Percentiles rank a stretch among this genome's conserved stretches.
phyloP scores from a whole-genome alignment of 2,329 filamentous ascomycete species.

The Claviceps paspali region DNA sequence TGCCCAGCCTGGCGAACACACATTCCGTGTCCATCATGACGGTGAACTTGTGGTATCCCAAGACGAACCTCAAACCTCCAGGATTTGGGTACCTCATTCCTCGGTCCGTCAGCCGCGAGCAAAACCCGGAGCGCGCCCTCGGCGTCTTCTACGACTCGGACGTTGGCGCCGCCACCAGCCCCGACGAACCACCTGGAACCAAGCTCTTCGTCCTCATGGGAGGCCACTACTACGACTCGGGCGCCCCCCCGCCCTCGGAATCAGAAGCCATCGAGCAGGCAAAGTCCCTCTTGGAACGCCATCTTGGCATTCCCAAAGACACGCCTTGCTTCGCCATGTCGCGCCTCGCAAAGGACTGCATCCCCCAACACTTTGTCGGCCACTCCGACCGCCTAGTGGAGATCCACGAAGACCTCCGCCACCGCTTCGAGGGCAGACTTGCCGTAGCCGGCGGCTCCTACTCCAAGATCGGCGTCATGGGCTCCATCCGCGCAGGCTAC shows the following conservation, averaged over 20 bases:
- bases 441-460: slow-evolving; percentile 47
- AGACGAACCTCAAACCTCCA: slow-evolving; percentile 43
- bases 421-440: slow-evolving; percentile 45
- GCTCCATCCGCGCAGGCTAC: slow-evolving; percentile 31
- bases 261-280: slow-evolving; percentile 57
- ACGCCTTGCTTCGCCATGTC: slow-evolving; percentile 46
- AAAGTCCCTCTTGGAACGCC: slow-evolving; percentile 50
- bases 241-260: slow-evolving; percentile 34
- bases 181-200: slow-evolving; percentile 48
- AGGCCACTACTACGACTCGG: slow-evolving; percentile 65
- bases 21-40: slow-evolving; percentile 73
- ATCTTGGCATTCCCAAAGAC: slow-evolving; percentile 51
- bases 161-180: slow-evolving; percentile 25
- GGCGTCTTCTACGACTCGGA: slow-evolving; percentile 88
- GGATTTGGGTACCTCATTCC: slow-evolving; percentile 93
- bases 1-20: slow-evolving; percentile 36
- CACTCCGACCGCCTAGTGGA: slow-evolving; percentile 48
- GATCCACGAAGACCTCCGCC: slow-evolving; percentile 38
- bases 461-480: slow-evolving; percentile 34
- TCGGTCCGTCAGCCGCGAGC: slow-evolving; percentile 47
- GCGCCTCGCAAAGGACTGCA: slow-evolving; percentile 50
- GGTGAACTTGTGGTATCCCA: slow-evolving; percentile 73
- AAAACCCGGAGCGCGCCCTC: slow-evolving; percentile 71
- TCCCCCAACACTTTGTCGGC: slow-evolving; percentile 79
- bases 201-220: slow-evolving; percentile 92